Conservation (phyloP, 768 basidiomycete genomes). For the Agaricus sinodeliciosus region DNA sequence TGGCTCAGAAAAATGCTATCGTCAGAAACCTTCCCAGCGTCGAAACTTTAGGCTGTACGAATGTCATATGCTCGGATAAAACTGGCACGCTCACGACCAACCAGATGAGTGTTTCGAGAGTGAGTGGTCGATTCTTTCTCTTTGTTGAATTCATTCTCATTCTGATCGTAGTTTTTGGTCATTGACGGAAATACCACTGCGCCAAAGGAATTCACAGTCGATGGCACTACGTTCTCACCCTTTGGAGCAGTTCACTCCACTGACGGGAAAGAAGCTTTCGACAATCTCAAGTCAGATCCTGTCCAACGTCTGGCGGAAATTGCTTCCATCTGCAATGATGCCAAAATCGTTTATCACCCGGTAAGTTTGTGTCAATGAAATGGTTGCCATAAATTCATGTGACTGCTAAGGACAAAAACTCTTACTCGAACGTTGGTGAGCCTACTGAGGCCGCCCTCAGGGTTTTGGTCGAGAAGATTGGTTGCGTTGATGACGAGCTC, state of each 20-base stretch:
- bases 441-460: conserved; percentile 97
- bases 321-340: conserved; percentile 89
- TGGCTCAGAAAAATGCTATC: conserved; percentile 98
- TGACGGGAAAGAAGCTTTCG: conserved; percentile 51
- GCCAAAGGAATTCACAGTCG: conserved; percentile 70
- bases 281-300: conserved; percentile 59
- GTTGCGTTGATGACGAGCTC: conserved; percentile 56
- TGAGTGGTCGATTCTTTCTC: conserved; percentile 23
- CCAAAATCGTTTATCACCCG: conserved; percentile 78
- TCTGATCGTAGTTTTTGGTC: conserved; percentile 58
- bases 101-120: conserved; percentile 92
- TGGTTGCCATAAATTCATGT: not conserved
- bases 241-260: conserved; percentile 63
- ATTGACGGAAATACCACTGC: conserved; percentile 46
- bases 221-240: conserved; percentile 91
- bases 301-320: conserved; percentile 88
- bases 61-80: conserved; percentile 99
- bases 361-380: conserved; percentile 34
- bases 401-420: conserved; percentile 58
- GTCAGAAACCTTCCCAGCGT: conserved; percentile 95
- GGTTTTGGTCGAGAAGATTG: conserved; percentile 92
- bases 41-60: conserved; percentile 95
- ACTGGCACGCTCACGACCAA: conserved; percentile 95
- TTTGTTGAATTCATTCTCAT: not conserved
- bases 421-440: conserved; percentile 85